Evolutionary conservation across 768 basidiomycete genomes (phyloP).

Genomic region (Leccinum subtestaceum): DNA sequence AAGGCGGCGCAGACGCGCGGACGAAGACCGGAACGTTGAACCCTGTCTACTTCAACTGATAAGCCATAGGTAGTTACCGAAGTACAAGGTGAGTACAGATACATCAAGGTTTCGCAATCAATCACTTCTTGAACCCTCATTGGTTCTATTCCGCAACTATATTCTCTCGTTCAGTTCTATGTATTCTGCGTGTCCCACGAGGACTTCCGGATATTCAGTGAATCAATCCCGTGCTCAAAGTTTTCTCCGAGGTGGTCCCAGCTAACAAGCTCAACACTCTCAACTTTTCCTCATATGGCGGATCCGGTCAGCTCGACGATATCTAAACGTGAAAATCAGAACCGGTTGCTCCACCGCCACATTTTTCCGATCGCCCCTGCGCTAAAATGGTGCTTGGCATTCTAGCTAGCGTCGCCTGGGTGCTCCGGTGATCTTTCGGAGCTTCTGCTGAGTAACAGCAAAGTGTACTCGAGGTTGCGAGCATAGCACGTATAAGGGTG

Average conservation of each 20-base stretch:
- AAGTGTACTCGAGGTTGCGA: neutral
- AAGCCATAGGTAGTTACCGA: neutral
- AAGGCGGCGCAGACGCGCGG: neutral
- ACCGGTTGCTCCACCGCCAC: neutral
- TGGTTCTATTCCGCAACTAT: neutral
- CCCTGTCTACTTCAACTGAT: neutral
- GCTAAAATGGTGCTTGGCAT: neutral
- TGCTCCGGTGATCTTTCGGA: neutral
- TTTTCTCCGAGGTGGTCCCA: neutral
- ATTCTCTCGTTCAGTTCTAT: neutral
- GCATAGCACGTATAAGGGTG: conserved; percentile 1
- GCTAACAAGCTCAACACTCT: neutral
- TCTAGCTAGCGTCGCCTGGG: neutral
- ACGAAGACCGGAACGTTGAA: neutral
- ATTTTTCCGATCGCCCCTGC: neutral
- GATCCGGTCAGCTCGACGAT: neutral
- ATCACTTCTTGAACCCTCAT: neutral
- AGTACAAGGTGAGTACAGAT: neutral
- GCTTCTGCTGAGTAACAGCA: neutral
- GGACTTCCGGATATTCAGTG: neutral
- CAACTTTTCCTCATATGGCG: neutral
- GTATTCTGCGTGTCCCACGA: neutral
- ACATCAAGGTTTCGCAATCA: neutral
- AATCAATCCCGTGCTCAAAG: neutral
- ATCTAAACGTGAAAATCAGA: neutral